Base-by-base conservation (phyloP, 1,139 yeast species). In the Magnusiomyces tetraspermus region DNA sequence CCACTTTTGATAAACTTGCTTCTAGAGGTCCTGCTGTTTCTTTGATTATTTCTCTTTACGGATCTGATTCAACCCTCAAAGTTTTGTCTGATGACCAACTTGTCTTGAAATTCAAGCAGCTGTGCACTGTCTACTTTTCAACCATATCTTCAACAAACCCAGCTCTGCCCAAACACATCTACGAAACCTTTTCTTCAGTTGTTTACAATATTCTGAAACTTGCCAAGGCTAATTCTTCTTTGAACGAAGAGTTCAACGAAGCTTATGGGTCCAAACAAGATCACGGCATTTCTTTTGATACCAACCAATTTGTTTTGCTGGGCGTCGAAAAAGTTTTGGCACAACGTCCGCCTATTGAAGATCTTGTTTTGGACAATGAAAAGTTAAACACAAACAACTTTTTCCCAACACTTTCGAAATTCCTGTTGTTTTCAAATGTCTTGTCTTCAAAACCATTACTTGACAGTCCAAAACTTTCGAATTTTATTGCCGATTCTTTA, bases 251-350 rank as follows among this genome's bases (percentile, higher is more conserved):
- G 17, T 8, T 33, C 17, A 15, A 10, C 17, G 38, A 15, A 8
- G n/a, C 38, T 15, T 17, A 15, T 4, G 38, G 17, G 5, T 17
- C 38, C 4, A 17, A 33, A 6, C 10, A 33, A 10, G 38, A 33
- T 15, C 4, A 15, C 5, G 10, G 38, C 4, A 38, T 38, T 38
- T 6, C 23, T 6, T 5, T 38, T 21, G 42, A 38, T 38, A 38
- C 42, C 8, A 38, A 38, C 15, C 24, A 17, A 15, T 21, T 38
- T 19, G 42, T 38, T 3, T 5, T 19, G 5, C 8, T 38, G 24
- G 24, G 42, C 42, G 42, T 38, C 21, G 42, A 38, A 38, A 38
- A 38, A 15, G 42, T 38, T 38, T 38, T 38, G 42, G 42, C 17
- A 38, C 42, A 38, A 21, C 8, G 8, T 17, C 42, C 42, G 5